Evolutionary conservation across 371 early-diverging fungal genomes (phyloP).

Genomic region (Gilbertella persicaria): DNA sequence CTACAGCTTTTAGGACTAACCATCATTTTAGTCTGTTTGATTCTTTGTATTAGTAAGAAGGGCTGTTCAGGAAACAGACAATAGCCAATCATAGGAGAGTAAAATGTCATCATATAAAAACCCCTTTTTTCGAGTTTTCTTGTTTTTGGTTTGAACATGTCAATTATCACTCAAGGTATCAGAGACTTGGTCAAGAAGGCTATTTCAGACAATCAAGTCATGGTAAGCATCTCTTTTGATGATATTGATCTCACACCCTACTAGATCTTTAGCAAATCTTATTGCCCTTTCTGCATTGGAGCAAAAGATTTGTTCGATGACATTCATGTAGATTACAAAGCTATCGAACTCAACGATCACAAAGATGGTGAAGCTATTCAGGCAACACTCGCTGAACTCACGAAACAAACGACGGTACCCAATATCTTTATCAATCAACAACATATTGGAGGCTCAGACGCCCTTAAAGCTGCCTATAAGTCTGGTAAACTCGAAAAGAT

Average conservation of each 20-base stretch:
- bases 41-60: background rate
- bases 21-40: too few species aligned
- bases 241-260: background rate
- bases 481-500: constrained; percentile 60
- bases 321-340: constrained; percentile 49
- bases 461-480: constrained; percentile 56
- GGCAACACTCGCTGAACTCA: constrained; percentile 63
- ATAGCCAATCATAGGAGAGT: too few species aligned
- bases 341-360: constrained; percentile 60
- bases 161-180: constrained; percentile 24
- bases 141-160: too few species aligned
- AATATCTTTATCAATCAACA: constrained; percentile 83
- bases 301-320: constrained; percentile 70
- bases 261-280: constrained; percentile 82
- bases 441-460: constrained; percentile 88
- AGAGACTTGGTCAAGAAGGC: constrained; percentile 42
- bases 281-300: constrained; percentile 82
- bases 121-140: too few species aligned
- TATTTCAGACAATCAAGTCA: constrained; percentile 44
- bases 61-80: too few species aligned
- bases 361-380: constrained; percentile 81
- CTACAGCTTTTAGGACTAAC: too few species aligned
- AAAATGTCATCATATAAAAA: too few species aligned
- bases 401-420: constrained; percentile 88
- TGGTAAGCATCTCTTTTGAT: constrained; percentile 20